Evolutionary conservation across 805 yeast genomes (phyloP), one percentile per base, ranked within the genome.

Genomic region (Lipomyces kockii): DNA sequence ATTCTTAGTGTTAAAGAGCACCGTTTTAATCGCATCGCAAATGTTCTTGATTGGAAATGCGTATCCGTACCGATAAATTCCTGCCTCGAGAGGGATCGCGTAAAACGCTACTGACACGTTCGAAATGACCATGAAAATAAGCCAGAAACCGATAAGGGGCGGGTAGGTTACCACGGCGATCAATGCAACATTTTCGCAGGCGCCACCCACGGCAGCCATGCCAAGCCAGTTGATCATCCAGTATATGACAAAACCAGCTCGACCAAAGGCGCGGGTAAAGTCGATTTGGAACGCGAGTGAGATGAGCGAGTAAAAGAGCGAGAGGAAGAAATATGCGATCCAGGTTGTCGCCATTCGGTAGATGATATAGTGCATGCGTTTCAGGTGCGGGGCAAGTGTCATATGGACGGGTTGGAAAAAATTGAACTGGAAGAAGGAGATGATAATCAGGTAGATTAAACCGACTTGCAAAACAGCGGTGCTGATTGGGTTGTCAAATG

Each of bases 161-260:
- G 94, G 93, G 61, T 82, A 81, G 20, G 80, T 62, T 4, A 86
- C 77, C 58, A 87, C 78, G 3, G 84, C 74, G 4, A 89, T 43
- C 76, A 86, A 74, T 0, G 87, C 86, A 73, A 84, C 78, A 67
- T 87, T 86, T 77, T 90, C 94, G 75, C 88, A 89, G 49, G 89
- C 87, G 53, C 89, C 86, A 66, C 95, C 96, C 35, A 89, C 88
- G 0, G 92, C 90, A 70, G 86, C 79, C 90, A 90, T 87, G 7
- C 91, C 84, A 60, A 90, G 72, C 76, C 80, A 90, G 4, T 87
- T 82, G 49, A 86, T 72, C 85, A 88, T 83, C 95, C 95, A 90
- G 69, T 84, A 84, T 0, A 90, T 87, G 52, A 90, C 83, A 77
- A 90, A 90, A 0, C 95, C 95, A 9, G 87, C 85, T 35, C 78